Evolutionary conservation across 371 early-diverging fungal genomes (phyloP), one percentile per base, ranked within the genome.

Genomic region (Circinella umbellata): DNA sequence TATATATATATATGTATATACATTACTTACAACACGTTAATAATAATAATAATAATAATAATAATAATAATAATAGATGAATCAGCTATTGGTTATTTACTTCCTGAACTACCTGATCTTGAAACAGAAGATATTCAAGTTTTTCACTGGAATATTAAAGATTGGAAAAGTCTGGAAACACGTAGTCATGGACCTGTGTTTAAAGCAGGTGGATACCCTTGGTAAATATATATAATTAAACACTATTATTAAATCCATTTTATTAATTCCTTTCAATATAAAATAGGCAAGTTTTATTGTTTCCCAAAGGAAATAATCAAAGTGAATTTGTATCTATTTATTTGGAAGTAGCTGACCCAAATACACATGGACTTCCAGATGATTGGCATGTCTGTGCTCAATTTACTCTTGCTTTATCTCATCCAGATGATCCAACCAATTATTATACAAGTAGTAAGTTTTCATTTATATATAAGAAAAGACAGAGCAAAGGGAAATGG

Each of bases 351-450:
- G 87, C 92, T 53, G 92, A 94, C 68, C 90, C 81, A 18, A 78
- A 80, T 48, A 78, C 71, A 10, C 80, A 82, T 35, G 81, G 71
- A 79, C 88, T 34, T 92, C 91, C 14, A 86, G 87, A 74, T 11
- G 72, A 69, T 36, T 96, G 96, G 96, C 94, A 93, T 73, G 83
- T 87, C n/a, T 97, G 98, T 76, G 96, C 92, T 15, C 90, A 92
- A 63, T 98, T 98, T 78, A 87, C 88, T 18, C 86, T 98, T 36
- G 85, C 87, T 7, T 84, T 96, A 71, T 90, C 91, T 39, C 94
- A 97, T 80, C 86, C 90, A 1, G 82, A 88, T 38, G 91, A 95
- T 67, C 88, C 93, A n/a, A 85, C 85, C n/a, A 69, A 84, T 27
- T 88, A 86, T 80, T 80, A 77, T 63, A 67, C 78, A 11, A 90